Evolutionary conservation across 768 basidiomycete genomes (phyloP).

Genomic region (Rhodotorula sphaerocarpa): DNA sequence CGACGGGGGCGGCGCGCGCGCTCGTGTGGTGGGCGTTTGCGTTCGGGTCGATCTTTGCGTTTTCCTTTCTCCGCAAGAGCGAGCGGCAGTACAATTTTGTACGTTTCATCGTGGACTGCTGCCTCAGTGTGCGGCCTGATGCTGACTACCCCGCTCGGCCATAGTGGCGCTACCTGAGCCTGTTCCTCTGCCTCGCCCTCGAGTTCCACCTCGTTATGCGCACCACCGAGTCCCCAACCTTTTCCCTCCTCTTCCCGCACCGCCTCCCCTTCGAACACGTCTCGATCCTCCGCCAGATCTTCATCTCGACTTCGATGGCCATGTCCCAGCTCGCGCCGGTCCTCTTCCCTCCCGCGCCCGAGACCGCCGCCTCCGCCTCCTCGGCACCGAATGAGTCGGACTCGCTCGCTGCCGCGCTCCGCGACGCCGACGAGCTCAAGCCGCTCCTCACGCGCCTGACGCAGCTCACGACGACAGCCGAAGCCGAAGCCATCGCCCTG

Average conservation of each 20-base stretch:
- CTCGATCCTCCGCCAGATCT: constrained; percentile 65
- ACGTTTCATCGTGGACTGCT: constrained; percentile 1
- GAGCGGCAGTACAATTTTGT: constrained; percentile 63
- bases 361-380: no score
- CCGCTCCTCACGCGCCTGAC: constrained; percentile 14
- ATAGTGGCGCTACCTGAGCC: constrained; percentile 50
- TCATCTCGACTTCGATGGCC: constrained; percentile 65
- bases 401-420: not conserved
- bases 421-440: constrained; percentile 17
- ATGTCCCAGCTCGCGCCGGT: constrained; percentile 63
- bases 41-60: constrained; percentile 54
- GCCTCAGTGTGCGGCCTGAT: not conserved
- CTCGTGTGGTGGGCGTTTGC: constrained; percentile 62
- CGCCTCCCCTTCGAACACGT: constrained; percentile 70
- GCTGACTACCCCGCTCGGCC: constrained; percentile 7
- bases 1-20: constrained; percentile 56
- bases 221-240: constrained; percentile 16
- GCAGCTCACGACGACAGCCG: not conserved
- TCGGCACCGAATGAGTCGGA: not conserved
- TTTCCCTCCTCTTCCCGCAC: constrained; percentile 51
- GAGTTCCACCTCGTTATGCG: constrained; percentile 31
- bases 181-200: constrained; percentile 38
- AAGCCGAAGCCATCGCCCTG: constrained; percentile 9
- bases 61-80: constrained; percentile 55
- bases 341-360: constrained; percentile 49